phyloP scores from a whole-genome alignment of 495 filamentous ascomycete genomes.

The Mycothermus thermophilus region DNA sequence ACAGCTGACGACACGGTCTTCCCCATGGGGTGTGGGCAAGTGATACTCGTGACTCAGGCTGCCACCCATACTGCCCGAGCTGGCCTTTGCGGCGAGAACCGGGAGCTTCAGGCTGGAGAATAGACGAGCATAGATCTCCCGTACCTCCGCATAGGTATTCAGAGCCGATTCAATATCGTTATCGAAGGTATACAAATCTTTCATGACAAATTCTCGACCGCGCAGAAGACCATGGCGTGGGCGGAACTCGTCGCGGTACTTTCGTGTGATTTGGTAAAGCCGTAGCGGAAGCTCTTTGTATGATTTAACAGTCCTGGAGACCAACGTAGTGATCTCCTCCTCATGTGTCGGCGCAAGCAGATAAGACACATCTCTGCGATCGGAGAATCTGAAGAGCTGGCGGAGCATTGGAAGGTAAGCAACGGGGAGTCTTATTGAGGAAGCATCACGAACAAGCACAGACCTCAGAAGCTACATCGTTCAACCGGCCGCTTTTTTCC shows the following conservation, averaged over 20 bases:
- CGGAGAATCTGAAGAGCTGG: slow-evolving; percentile 67
- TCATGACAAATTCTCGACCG: slow-evolving; percentile 93
- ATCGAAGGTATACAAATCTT: slow-evolving; percentile 97
- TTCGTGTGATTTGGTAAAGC: slow-evolving; percentile 85
- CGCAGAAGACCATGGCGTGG: slow-evolving; percentile 80
- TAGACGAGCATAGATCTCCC: slow-evolving; percentile 52
- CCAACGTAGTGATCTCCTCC: slow-evolving; percentile 81
- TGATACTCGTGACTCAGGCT: slow-evolving; percentile 91
- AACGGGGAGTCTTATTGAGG: neutral
- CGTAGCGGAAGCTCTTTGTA: slow-evolving; percentile 77
- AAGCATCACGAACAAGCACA: slow-evolving; percentile 2
- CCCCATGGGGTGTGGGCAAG: slow-evolving; percentile 63
- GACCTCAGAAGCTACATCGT: slow-evolving; percentile 29
- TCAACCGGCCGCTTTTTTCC: slow-evolving; percentile 41
- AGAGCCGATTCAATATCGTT: slow-evolving; percentile 47
- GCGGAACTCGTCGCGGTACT: slow-evolving; percentile 84
- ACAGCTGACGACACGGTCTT: slow-evolving; percentile 74
- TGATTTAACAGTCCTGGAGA: slow-evolving; percentile 58
- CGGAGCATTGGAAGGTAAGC: slow-evolving; percentile 6
- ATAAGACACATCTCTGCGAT: slow-evolving; percentile 61
- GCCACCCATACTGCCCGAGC: slow-evolving; percentile 93
- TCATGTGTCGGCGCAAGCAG: slow-evolving; percentile 90
- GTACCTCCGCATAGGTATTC: slow-evolving; percentile 61
- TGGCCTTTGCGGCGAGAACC: slow-evolving; percentile 71
- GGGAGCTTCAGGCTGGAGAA: slow-evolving; percentile 78